A percentile compares a stretch with the other conserved stretches of the same genome.
Evolutionary conservation across 2,329 filamentous ascomycete species (phyloP).

Genomic region (Boeremia lycopersici): DNA sequence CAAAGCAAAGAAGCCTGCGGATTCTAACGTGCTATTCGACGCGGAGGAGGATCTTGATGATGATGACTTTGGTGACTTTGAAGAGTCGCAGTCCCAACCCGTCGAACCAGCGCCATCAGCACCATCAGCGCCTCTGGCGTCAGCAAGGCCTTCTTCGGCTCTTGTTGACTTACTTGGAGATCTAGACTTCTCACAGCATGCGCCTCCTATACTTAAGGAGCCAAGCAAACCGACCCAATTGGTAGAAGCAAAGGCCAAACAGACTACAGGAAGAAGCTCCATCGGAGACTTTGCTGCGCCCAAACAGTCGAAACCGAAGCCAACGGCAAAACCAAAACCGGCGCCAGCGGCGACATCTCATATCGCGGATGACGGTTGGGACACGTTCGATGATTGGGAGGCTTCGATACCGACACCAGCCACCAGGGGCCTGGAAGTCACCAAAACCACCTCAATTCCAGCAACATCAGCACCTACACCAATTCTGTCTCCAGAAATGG

Average conservation of each 20-base stretch:
- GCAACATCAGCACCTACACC: constrained; percentile 18
- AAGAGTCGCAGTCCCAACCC: constrained; percentile 25
- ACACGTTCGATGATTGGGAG: constrained; percentile 54
- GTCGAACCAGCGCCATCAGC: constrained; percentile 1
- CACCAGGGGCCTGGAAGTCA: constrained; percentile 9
- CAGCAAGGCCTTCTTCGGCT: constrained; percentile 9
- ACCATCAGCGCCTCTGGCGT: background rate
- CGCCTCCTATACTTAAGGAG: constrained; percentile 9
- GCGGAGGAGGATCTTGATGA: constrained; percentile 46
- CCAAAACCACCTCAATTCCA: background rate
- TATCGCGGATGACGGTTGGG: constrained; percentile 49
- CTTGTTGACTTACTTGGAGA: constrained; percentile 37
- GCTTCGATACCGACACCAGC: constrained; percentile 35
- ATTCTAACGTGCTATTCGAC: constrained; percentile 50
- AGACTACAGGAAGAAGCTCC: constrained; percentile 16
- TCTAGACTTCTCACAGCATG: constrained; percentile 29
- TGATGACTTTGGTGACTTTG: constrained; percentile 48
- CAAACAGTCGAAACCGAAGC: constrained; percentile 10
- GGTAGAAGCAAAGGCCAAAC: background rate
- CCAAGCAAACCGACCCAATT: background rate
- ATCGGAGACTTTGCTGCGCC: constrained; percentile 23
- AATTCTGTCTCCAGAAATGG: constrained; percentile 28
- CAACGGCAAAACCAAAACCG: constrained; percentile 3
- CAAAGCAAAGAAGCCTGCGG: constrained; percentile 40
- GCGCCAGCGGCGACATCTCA: constrained; percentile 8